Conservation (phyloP, 1,284 basidiomycete genomes). For the Macrocystidia cucumis region DNA sequence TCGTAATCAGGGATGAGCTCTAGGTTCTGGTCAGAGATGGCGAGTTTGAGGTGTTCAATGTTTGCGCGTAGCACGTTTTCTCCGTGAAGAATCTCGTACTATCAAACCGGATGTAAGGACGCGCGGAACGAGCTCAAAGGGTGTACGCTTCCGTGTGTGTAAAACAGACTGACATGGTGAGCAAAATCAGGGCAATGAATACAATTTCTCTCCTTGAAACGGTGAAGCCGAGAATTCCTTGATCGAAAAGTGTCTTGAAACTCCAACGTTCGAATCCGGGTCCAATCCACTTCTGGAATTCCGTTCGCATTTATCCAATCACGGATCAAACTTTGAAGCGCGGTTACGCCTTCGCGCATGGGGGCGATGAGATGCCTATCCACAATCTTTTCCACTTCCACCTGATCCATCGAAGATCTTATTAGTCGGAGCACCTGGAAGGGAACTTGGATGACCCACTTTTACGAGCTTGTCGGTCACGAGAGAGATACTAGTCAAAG, state of each 20-base stretch:
- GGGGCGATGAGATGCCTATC: constrained; percentile 56
- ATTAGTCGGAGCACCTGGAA: too few species aligned
- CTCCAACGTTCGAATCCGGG: constrained; percentile 76
- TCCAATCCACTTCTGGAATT: constrained; percentile 82
- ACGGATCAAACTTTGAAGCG: constrained; percentile 40
- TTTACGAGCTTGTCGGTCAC: constrained; percentile 71
- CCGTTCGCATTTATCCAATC: constrained; percentile 44
- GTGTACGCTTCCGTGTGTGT: too few species aligned
- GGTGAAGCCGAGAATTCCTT: constrained; percentile 45
- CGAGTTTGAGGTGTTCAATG: constrained; percentile 70
- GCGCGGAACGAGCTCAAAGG: constrained; percentile 4
- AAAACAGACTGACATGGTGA: constrained; percentile 46
- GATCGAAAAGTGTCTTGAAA: constrained; percentile 81
- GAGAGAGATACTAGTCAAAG: constrained; percentile 71
- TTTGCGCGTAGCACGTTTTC: constrained; percentile 69
- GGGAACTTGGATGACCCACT: constrained; percentile 29
- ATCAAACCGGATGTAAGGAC: constrained; percentile 8
- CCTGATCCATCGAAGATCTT: too few species aligned
- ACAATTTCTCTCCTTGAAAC: constrained; percentile 40
- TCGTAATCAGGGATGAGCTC: constrained; percentile 97
- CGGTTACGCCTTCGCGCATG: constrained; percentile 45
- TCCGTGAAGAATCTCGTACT: constrained; percentile 75
- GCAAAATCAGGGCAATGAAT: constrained; percentile 58
- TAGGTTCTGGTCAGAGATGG: constrained; percentile 93
- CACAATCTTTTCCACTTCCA: constrained; percentile 65